Evolutionary conservation across 805 yeast species (phyloP), one percentile per base, ranked within the genome.

Genomic region (Candida namnaoensis): DNA sequence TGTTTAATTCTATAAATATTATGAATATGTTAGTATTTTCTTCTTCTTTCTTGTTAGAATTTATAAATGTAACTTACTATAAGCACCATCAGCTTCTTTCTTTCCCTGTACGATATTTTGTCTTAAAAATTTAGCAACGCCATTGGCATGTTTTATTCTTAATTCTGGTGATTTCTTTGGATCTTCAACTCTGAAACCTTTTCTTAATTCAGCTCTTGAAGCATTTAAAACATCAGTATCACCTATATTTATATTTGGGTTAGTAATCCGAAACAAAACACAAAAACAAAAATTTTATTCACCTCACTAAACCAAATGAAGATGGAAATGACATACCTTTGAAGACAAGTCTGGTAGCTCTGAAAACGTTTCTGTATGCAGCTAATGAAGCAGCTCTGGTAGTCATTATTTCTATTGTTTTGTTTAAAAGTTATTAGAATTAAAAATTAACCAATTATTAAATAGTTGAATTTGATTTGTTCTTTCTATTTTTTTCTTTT

Each of bases 31-130:
- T 40, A 39, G 54, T 58, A 42, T 41, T 41, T 49, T 3, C 19
- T 3, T 19, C 19, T 19, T 19, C 19, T 19, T 19, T 19, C 19
- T 25, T 40, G 23, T 48, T 49, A 36, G 41, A 39, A 9, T 47
- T 50, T n/a, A 54, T 57, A 30, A 56, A 60, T 9, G 10, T 8
- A 4, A 34, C 38, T 44, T 39, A 35, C 46, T 60, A 54, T 69
- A 76, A 38, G 65, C 71, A 3, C 68, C 72, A 13, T 65, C 65
- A 2, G 60, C 65, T 2, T 54, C 60, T 50, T 64, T 71, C 46
- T 63, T 67, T 7, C 95, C 98, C 63, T 91, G 99, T 4, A 91
- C 97, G n/a, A 91, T 69, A 59, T 91, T 91, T 44, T 71, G 68
- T 38, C 74, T 68, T 44, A 91, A 66, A 47, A 88, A 82, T 35